phyloP scores from a whole-genome alignment of 139 green algal genomes.

The Mesostigma viride region DNA sequence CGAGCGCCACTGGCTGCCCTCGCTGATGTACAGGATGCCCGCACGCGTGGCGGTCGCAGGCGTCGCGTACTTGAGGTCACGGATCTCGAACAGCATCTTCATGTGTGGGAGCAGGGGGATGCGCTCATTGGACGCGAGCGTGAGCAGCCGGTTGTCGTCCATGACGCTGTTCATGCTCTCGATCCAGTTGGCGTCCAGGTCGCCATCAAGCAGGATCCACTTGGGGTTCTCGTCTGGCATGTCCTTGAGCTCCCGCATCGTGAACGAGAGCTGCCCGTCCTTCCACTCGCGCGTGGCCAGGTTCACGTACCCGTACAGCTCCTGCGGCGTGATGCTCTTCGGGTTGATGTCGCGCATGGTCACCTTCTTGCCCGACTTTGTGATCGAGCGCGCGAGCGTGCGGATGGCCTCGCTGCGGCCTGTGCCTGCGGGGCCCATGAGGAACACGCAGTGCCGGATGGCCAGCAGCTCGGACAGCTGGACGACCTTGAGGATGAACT shows the following conservation, averaged over 20 bases:
- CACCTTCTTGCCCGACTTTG: conserved; percentile 54
- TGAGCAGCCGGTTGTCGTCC: conserved; percentile 87
- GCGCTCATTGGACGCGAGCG: conserved; percentile 81
- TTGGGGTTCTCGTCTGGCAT: conserved; percentile 74
- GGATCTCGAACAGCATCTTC: conserved; percentile 78
- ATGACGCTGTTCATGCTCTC: conserved; percentile 90
- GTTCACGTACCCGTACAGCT: conserved; percentile 85
- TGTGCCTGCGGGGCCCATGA: conserved; percentile 74
- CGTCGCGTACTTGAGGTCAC: conserved; percentile 70
- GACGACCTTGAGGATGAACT: conserved; percentile 79
- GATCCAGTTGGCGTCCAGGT: conserved; percentile 87
- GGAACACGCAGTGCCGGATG: conserved; percentile 82
- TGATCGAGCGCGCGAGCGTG: conserved; percentile 71
- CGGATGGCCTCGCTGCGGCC: conserved; percentile 82
- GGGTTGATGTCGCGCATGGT: conserved; percentile 70
- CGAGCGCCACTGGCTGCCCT: conserved; percentile 76
- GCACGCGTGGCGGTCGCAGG: conserved; percentile 81
- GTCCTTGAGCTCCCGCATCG: conserved; percentile 72
- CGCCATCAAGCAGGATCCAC: conserved; percentile 90
- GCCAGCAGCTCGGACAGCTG: conserved; percentile 56
- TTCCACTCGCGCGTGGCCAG: conserved; percentile 80
- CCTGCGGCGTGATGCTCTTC: conserved; percentile 79
- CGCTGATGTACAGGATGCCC: conserved; percentile 82
- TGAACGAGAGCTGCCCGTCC: conserved; percentile 76
- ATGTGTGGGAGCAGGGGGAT: conserved; percentile 76